A percentile compares a stretch with the other conserved stretches of the same genome.
phyloP scores from a whole-genome alignment of 495 filamentous ascomycete genomes.

The Bombardia bombarda region DNA sequence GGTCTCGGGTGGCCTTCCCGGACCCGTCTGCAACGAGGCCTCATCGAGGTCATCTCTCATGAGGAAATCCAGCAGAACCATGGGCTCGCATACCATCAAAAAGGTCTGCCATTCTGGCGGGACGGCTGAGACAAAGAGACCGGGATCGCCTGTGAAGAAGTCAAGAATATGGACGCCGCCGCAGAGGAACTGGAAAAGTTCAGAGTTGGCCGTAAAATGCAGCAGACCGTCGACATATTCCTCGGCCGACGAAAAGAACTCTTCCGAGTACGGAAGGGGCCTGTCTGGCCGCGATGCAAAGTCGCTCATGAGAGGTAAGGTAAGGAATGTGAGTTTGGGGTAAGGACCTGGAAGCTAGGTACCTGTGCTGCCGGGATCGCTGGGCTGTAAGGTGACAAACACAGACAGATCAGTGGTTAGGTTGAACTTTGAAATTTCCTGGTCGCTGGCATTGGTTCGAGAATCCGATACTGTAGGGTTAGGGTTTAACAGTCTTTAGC shows the following conservation, averaged over 20 bases:
- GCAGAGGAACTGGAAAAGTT: constrained; percentile 78
- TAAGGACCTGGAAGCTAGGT: too few relatives aligned
- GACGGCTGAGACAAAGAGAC: constrained; percentile 64
- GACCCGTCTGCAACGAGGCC: constrained; percentile 16
- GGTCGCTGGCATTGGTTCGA: not conserved
- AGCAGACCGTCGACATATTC: constrained; percentile 74
- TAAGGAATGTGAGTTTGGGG: too few relatives aligned
- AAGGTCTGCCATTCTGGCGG: constrained; percentile 74
- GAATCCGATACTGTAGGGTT: not conserved
- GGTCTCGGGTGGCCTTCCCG: constrained; percentile 53
- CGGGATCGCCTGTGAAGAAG: constrained; percentile 80
- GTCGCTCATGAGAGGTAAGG: too few relatives aligned
- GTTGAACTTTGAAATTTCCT: not conserved
- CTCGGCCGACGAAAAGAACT: constrained; percentile 44
- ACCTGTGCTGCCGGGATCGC: too few relatives aligned
- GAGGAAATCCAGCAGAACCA: constrained; percentile 69
- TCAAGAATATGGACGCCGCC: constrained; percentile 93
- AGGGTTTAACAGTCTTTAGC: too few relatives aligned
- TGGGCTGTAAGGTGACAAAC: too few relatives aligned
- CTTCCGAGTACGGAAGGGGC: constrained; percentile 36
- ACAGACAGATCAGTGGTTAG: too few relatives aligned
- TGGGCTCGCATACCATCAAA: constrained; percentile 59
- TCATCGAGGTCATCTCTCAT: constrained; percentile 61
- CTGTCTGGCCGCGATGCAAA: constrained; percentile 30
- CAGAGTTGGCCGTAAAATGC: constrained; percentile 61